Conservation (phyloP, 192 early-diverging fungal species). For the Linnemannia exigua region DNA sequence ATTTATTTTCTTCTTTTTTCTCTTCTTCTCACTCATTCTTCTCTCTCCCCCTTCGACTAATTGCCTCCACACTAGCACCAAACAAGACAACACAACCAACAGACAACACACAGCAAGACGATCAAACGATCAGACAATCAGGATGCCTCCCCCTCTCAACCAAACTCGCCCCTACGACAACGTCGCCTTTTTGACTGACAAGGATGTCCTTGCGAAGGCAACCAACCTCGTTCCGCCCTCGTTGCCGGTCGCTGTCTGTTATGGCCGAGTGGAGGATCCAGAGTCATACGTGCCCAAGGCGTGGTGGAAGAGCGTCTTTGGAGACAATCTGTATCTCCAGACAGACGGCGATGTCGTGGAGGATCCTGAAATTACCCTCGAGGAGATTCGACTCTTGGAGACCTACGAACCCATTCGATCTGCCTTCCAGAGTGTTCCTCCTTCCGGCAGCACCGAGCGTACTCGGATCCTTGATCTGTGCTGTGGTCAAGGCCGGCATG, state of each 20-base stretch:
- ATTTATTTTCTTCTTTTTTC: not conserved
- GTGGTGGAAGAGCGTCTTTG: constrained; percentile 74
- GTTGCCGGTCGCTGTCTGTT: constrained; percentile 7
- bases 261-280: constrained; percentile 66
- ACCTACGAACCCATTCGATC: not conserved
- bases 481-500: constrained; percentile 78
- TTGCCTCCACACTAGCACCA: not conserved
- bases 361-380: constrained; percentile 72
- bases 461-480: constrained; percentile 70
- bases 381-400: constrained; percentile 68
- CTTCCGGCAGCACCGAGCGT: not conserved
- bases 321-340: constrained; percentile 71
- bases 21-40: not conserved
- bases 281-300: constrained; percentile 66
- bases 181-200: constrained; percentile 30
- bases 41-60: not conserved
- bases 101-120: no score
- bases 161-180: constrained; percentile 15
- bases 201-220: constrained; percentile 19
- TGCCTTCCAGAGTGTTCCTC: not conserved
- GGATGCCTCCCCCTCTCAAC: constrained; percentile 13
- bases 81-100: not conserved
- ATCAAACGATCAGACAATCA: not conserved
- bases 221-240: not conserved
- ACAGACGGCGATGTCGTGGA: constrained; percentile 81